phyloP scores from a whole-genome alignment of 208 protist genomes.

The Crithidia brevicula region DNA sequence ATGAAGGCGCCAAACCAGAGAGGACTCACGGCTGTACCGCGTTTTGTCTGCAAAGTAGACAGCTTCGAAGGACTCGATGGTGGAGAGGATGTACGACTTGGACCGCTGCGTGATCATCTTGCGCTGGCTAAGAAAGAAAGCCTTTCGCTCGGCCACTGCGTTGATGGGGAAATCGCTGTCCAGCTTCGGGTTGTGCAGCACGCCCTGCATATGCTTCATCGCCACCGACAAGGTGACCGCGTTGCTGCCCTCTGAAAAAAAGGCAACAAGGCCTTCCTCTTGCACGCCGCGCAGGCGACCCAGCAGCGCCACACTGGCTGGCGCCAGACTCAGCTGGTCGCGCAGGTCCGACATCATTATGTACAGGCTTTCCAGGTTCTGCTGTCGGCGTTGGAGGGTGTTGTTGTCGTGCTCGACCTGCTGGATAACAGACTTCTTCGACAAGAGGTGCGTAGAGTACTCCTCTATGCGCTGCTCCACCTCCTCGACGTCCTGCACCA shows the following conservation, averaged over 20 bases:
- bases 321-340: constrained; percentile 66
- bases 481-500: constrained; percentile 74
- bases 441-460: constrained; percentile 77
- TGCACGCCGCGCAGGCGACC: constrained; percentile 43
- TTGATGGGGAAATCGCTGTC: constrained; percentile 82
- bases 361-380: constrained; percentile 75
- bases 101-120: constrained; percentile 76
- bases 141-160: constrained; percentile 75
- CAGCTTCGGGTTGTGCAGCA: constrained; percentile 72
- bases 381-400: constrained; percentile 76
- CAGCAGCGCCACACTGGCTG: constrained; percentile 48
- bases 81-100: constrained; percentile 62
- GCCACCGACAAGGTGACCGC: constrained; percentile 58
- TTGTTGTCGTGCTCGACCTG: constrained; percentile 89
- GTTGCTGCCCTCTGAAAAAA: constrained; percentile 78
- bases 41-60: constrained; percentile 62
- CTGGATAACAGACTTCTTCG: constrained; percentile 78
- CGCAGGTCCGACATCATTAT: constrained; percentile 67
- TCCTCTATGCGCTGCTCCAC: constrained; percentile 77
- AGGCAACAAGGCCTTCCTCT: constrained; percentile 51
- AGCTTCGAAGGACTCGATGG: constrained; percentile 54
- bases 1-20: constrained; percentile 85
- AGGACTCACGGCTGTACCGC: constrained; percentile 55
- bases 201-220: constrained; percentile 73
- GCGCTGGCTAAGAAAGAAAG: constrained; percentile 77